Evolutionary conservation across 805 yeast species (phyloP), one percentile per base, ranked within the genome.

Genomic region (Scheffersomyces stipitis): DNA sequence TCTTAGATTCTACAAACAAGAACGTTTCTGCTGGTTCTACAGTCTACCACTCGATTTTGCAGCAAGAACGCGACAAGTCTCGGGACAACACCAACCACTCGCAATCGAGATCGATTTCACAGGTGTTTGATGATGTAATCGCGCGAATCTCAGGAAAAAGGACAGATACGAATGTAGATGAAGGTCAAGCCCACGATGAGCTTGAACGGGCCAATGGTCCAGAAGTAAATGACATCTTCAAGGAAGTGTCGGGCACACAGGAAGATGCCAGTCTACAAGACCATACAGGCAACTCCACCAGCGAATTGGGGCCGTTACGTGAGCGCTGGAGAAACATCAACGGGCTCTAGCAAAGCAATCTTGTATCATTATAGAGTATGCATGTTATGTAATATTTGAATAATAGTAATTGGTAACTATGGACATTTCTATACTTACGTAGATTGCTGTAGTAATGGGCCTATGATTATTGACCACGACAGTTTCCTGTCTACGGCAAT

Each of bases 51-150:
- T 58, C 67, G 10, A 30, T 62, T 13, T 37, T 42, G 14, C 40
- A 30, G 40, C 36, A 28, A 8, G 30, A 35, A 4, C 33, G 34
- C n/a, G 29, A 33, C n/a, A 36, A 28, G 5, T 45, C 49, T 5
- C 35, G 30, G 12, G 57, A 52, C 1, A 47, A 42, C 18, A 42
- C 55, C n/a, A 40, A 28, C 30, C 49, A 45, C 13, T 42, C 56
- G 1, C 46, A 52, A 28, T 58, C 64, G 9, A 46, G 49, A 33
- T 60, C 69, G 5, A 56, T 61, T 28, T 62, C 66, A 18, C 55
- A 60, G 31, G 41, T 62, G 9, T 63, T 61, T 37, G 66, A 62
- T 29, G 66, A 56, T 30, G 60, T 62, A 4, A 44, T 46, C 16
- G 7, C 24, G 7, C 10, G 24, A 10, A 20, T 20, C 10, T 20